Percentiles rank a stretch among this genome's conserved stretches.
Conservation (phyloP, 768 basidiomycete genomes). For the Tulasnella sp. region DNA sequence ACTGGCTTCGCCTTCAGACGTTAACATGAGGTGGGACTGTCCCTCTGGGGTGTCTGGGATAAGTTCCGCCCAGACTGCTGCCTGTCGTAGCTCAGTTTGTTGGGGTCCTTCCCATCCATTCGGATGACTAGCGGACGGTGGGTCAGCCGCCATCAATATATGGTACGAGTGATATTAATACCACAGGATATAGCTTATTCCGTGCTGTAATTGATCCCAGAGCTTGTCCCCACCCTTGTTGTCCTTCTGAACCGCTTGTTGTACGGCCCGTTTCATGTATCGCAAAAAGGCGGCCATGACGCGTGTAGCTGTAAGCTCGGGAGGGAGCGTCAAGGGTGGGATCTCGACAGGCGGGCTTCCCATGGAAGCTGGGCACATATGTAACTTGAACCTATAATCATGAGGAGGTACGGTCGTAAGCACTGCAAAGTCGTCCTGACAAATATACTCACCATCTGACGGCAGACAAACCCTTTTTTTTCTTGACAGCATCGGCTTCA, state of each 20-base stretch:
- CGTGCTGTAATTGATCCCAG: background rate
- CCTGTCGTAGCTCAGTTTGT: conserved; percentile 34
- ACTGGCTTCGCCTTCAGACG: conserved; percentile 44
- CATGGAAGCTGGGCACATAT: too few species aligned
- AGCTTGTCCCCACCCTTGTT: background rate
- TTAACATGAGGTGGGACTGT: conserved; percentile 32
- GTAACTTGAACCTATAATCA: too few species aligned
- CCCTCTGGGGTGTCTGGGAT: conserved; percentile 30
- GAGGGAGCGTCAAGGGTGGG: too few species aligned
- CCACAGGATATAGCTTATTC: too few species aligned
- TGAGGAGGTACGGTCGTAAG: too few species aligned
- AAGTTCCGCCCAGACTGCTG: conserved; percentile 33
- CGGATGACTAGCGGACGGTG: conserved; percentile 23
- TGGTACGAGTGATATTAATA: too few species aligned
- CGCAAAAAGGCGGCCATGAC: conserved; percentile 1
- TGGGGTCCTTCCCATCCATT: conserved; percentile 39
- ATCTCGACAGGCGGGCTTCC: too few species aligned
- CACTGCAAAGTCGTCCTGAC: too few species aligned
- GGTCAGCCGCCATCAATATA: background rate
- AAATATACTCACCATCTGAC: too few species aligned
- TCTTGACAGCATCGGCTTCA: too few species aligned
- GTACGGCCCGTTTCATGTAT: background rate
- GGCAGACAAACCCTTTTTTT: too few species aligned
- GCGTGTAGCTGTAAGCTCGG: background rate
- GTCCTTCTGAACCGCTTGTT: background rate